A percentile compares a stretch with the other conserved stretches of the same genome.
Conservation (phyloP, 176 grass and related monocot genomes). For the Panicum miliaceum region DNA sequence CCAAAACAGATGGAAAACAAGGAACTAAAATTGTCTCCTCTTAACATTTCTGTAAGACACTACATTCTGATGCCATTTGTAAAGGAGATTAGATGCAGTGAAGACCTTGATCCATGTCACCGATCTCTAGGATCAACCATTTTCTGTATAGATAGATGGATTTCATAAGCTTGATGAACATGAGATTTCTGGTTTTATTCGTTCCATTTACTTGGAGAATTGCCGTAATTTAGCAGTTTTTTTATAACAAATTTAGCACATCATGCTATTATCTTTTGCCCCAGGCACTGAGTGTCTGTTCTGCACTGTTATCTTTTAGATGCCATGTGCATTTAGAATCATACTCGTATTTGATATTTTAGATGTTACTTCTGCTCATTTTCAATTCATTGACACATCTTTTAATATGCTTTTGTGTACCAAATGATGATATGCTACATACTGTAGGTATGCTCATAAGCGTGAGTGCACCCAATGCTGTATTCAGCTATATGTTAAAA, state of each 20-base stretch:
- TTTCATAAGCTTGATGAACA: conserved; percentile 5
- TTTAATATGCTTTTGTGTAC: not conserved
- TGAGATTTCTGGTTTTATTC: not conserved
- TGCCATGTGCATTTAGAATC: conserved; percentile 10
- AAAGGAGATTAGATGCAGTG: conserved; percentile 1
- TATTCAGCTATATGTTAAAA: not conserved
- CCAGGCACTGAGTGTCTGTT: conserved; percentile 13
- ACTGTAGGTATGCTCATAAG: not conserved
- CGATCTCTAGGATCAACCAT: not conserved
- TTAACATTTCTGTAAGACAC: conserved; percentile 28
- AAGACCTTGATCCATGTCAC: not conserved
- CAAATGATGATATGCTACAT: conserved; percentile 14
- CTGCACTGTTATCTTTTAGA: conserved; percentile 9
- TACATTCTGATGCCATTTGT: not conserved
- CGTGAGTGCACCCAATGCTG: not conserved
- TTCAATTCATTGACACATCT: not conserved
- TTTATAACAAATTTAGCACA: too few species aligned
- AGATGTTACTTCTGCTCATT: conserved; percentile 7
- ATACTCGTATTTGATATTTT: conserved; percentile 12
- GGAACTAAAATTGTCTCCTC: conserved; percentile 18
- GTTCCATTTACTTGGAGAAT: conserved; percentile 11
- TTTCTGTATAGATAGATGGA: not conserved
- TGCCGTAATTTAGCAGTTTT: not conserved
- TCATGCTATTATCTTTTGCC: not conserved
- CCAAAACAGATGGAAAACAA: conserved; percentile 4